Evolutionary conservation across 371 early-diverging fungal genomes (phyloP).

Genomic region (Rhizopus arrhizus): DNA sequence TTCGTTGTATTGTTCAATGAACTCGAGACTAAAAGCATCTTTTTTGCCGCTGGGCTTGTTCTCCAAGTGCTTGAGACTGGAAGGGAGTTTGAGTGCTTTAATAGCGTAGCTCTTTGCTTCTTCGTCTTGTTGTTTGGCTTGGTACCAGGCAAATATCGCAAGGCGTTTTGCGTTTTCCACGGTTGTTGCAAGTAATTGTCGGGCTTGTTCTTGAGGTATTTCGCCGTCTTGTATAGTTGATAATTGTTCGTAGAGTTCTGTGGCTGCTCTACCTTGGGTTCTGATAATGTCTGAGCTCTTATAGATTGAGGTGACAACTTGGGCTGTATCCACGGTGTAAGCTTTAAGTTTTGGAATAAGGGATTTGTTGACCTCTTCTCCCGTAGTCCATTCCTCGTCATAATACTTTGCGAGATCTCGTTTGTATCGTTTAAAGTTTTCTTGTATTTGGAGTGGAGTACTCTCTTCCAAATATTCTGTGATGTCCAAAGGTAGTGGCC

Average conservation of each 20-base stretch:
- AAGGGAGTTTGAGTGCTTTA: constrained; percentile 4
- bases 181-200: no score
- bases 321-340: neutral
- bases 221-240: neutral
- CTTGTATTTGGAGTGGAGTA: neutral
- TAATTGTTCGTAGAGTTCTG: constrained; percentile 1
- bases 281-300: neutral
- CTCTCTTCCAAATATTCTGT: neutral
- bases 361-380: neutral
- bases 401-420: neutral
- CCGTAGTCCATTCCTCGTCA: neutral
- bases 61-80: constrained; percentile 3
- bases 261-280: neutral
- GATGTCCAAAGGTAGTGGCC: neutral
- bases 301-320: neutral
- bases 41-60: no score
- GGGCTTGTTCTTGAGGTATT: no score
- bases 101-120: neutral
- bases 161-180: no score
- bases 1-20: no score
- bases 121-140: neutral
- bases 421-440: neutral
- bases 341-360: neutral
- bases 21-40: no score
- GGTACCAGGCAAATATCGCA: no score